Evolutionary conservation across 192 early-diverging fungal species (phyloP), one percentile per base, ranked within the genome.

Genomic region (Umbelopsis sp.): DNA sequence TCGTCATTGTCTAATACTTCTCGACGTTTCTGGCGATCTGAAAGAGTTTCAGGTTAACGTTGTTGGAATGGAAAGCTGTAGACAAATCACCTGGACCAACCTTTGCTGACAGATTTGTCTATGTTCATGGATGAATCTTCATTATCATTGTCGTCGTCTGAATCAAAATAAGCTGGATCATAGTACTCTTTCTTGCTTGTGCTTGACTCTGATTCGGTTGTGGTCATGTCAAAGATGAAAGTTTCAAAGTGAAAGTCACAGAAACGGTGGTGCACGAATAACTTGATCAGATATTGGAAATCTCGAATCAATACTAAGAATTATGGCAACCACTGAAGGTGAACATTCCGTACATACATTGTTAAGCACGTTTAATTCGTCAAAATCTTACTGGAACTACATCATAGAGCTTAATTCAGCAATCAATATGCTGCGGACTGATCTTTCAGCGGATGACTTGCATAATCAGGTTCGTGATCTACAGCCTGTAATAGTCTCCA

Each of bases 81-180:
- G 47, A 65, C 2, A 24, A 4, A 34, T 51, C 21, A 1, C 74
- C 38, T n/a, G 50, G 14, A 38, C 70, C 54, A 9, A 69, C 77
- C 25, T 75, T 70, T n/a, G 50, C 56, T 21, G 50, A 26, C 16
- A 65, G 49, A n/a, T 24, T 38, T 10, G 9, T 38, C 56, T 51
- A 45, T 20, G 25, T 36, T 44, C 41, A 32, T 50, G 32, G 65
- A 21, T 41, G 29, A 22, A 5, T 53, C 45, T 66, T 51, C 26
- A 2, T 31, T 45, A 9, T 75, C 56, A 3, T 76, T 72, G 2
- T 83, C 76, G 2, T 81, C 72, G 45, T 83, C 82, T 17, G 82
- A 77, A 69, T 87, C 86, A 74, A 87, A 87, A 44, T 87, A 87
- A 41, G 84, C 72, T 3, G 75, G 72, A 31, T 87, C 86, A 36